phyloP scores from a whole-genome alignment of 2,329 filamentous ascomycete genomes.

The Coniochaeta sp. region DNA sequence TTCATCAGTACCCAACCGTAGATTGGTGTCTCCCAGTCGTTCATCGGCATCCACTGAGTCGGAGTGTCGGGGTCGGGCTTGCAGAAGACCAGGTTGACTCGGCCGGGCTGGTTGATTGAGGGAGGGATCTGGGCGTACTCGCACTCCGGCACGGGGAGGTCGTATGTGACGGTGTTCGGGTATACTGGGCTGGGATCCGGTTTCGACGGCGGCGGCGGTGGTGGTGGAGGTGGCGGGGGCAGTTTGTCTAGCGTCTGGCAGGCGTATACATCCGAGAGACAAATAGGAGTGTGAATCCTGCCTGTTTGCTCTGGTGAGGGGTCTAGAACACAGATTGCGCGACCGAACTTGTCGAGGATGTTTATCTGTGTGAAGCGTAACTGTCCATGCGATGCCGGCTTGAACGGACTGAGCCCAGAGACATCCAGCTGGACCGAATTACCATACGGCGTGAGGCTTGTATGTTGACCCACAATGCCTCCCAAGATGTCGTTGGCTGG shows the following conservation, averaged over 20 bases:
- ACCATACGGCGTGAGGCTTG: too few relatives aligned
- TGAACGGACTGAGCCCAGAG: slow-evolving; percentile 26
- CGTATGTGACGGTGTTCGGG: too few relatives aligned
- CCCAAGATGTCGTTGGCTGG: too few relatives aligned
- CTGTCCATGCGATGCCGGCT: slow-evolving; percentile 39
- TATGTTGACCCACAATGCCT: too few relatives aligned
- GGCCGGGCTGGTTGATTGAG: slow-evolving; percentile 28
- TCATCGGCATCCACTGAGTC: slow-evolving; percentile 11
- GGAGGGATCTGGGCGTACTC: slow-evolving; percentile 31
- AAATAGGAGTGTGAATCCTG: too few relatives aligned
- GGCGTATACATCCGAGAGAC: too few relatives aligned
- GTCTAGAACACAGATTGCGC: slow-evolving; percentile 25
- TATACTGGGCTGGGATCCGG: too few relatives aligned
- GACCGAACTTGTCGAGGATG: slow-evolving; percentile 42
- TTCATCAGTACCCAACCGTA: slow-evolving; percentile 35
- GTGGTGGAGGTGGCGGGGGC: too few relatives aligned
- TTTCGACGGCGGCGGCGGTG: too few relatives aligned
- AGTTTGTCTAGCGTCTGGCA: too few relatives aligned
- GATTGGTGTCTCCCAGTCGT: slow-evolving; percentile 31
- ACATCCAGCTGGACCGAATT: too few relatives aligned
- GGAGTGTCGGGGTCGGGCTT: neutral
- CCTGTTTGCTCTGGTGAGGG: slow-evolving; percentile 1
- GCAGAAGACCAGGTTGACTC: slow-evolving; percentile 28
- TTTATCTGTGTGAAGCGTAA: slow-evolving; percentile 36
- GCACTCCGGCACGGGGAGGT: slow-evolving; percentile 9